Evolutionary conservation across 768 basidiomycete genomes (phyloP).

Genomic region (Lactarius deliciosus): DNA sequence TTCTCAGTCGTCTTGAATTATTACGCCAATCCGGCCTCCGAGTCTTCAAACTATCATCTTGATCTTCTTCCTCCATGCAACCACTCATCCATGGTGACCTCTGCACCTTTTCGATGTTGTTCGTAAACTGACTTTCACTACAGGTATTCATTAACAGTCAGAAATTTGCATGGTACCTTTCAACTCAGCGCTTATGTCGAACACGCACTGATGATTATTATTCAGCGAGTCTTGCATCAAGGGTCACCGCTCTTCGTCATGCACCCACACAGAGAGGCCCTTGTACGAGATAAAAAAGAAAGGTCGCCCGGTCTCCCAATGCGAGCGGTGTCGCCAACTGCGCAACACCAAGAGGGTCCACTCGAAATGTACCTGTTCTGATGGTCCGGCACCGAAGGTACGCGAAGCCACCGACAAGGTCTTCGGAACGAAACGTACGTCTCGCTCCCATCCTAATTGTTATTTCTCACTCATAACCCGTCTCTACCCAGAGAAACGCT

Average conservation of each 20-base stretch:
- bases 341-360: constrained; percentile 29
- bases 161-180: constrained; percentile 29
- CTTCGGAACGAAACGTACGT: constrained; percentile 30
- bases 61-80: constrained; percentile 3
- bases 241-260: constrained; percentile 31
- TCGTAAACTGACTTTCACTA: background rate
- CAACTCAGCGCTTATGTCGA: background rate
- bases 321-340: constrained; percentile 30
- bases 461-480: constrained; percentile 3
- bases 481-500: constrained; percentile 27
- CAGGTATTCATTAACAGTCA: constrained; percentile 30
- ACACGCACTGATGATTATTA: background rate
- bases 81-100: constrained; percentile 17
- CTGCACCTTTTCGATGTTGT: background rate
- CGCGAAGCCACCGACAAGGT: constrained; percentile 25
- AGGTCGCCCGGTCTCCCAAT: constrained; percentile 30
- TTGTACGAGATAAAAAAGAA: constrained; percentile 32
- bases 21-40: background rate
- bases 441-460: background rate
- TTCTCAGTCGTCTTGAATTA: background rate
- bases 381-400: constrained; percentile 8
- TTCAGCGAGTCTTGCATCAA: constrained; percentile 31
- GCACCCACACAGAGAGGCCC: constrained; percentile 30
- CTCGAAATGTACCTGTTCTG: constrained; percentile 31
- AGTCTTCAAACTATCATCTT: background rate